Conservation (phyloP, 1,284 basidiomycete genomes). For the Porodaedalea pini region DNA sequence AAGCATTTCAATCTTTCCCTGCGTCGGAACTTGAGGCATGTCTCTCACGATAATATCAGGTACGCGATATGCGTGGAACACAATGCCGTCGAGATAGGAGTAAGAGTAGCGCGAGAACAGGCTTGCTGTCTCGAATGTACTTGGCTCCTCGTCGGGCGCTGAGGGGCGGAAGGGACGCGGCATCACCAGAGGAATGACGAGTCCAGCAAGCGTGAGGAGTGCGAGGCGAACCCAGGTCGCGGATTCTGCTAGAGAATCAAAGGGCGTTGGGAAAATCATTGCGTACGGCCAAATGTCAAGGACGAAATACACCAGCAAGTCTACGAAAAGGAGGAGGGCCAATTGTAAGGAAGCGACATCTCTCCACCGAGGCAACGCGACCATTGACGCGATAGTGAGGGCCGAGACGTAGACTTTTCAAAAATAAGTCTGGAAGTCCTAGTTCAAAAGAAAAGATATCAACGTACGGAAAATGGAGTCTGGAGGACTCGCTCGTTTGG, state of each 20-base stretch:
- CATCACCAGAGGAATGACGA: conserved; percentile 44
- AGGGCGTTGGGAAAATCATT: conserved; percentile 38
- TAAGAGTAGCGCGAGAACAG: conserved; percentile 16
- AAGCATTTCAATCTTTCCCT: background rate
- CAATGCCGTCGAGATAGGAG: conserved; percentile 13
- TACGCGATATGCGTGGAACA: conserved; percentile 17
- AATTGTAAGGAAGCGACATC: conserved; percentile 26
- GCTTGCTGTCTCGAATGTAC: conserved; percentile 2
- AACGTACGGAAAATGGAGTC: conserved; percentile 14
- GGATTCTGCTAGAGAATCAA: conserved; percentile 37
- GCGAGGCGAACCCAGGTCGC: conserved; percentile 37
- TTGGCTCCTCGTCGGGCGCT: conserved; percentile 33
- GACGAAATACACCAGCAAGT: conserved; percentile 43
- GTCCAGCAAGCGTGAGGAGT: conserved; percentile 38
- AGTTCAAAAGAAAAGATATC: background rate
- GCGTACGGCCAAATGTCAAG: conserved; percentile 50
- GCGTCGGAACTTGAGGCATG: conserved; percentile 12
- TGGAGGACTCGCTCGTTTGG: background rate
- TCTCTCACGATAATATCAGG: conserved; percentile 17
- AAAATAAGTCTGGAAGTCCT: background rate
- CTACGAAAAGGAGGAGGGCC: conserved; percentile 35
- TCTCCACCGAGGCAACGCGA: conserved; percentile 20
- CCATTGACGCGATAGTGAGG: conserved; percentile 21
- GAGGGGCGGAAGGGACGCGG: conserved; percentile 44
- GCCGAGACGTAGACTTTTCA: conserved; percentile 23